Percentiles rank a stretch among this genome's conserved stretches.
phyloP scores from a whole-genome alignment of 306 rosid species.

The Betula pendula region DNA sequence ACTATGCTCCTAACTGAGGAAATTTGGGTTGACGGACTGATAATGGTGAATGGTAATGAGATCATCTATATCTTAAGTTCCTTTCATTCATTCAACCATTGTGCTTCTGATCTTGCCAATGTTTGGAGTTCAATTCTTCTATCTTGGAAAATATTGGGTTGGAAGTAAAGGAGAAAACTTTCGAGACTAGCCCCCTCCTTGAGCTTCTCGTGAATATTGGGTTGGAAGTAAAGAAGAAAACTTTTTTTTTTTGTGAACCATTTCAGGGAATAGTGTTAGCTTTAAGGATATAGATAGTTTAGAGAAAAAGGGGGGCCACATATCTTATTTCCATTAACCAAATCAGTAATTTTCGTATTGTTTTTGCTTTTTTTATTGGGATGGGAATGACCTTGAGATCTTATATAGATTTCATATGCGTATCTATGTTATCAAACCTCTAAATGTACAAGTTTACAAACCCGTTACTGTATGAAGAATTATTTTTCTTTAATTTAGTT shows the following conservation, averaged over 20 bases:
- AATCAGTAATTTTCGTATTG: background rate
- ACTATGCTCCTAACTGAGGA: background rate
- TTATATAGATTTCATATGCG: background rate
- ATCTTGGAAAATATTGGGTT: background rate
- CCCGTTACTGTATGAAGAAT: background rate
- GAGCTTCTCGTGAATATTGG: too few relatives aligned
- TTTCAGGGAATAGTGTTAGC: background rate
- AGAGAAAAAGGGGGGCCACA: too few relatives aligned
- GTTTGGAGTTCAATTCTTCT: background rate
- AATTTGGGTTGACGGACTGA: background rate
- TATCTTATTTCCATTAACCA: background rate
- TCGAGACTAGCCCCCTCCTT: too few relatives aligned
- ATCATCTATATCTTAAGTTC: background rate
- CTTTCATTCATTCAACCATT: background rate
- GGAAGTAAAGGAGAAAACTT: background rate
- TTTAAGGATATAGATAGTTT: too few relatives aligned
- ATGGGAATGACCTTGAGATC: background rate
- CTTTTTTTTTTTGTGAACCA: background rate
- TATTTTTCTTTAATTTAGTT: constrained; percentile 4
- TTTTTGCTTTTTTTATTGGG: too few relatives aligned
- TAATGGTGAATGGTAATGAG: background rate
- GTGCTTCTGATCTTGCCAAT: background rate
- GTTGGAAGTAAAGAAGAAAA: too few relatives aligned
- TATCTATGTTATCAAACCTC: background rate
- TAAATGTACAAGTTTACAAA: background rate